phyloP scores from a whole-genome alignment of 2,329 filamentous ascomycete genomes.

The Diaporthe sp. region DNA sequence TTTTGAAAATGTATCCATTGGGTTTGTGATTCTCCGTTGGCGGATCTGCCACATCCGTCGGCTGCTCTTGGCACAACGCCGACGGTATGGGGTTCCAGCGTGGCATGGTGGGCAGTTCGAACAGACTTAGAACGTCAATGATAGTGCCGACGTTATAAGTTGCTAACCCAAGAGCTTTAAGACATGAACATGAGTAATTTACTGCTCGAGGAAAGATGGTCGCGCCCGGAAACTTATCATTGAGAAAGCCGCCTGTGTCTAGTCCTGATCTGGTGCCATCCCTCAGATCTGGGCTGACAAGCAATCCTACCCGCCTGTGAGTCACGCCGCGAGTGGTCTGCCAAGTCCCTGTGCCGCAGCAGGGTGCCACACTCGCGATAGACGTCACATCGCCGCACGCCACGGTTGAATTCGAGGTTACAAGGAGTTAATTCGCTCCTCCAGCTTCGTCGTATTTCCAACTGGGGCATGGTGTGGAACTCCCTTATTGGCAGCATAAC shows the following conservation, averaged over 20 bases:
- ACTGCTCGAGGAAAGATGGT: not conserved
- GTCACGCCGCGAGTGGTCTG: not conserved
- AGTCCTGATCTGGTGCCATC: not conserved
- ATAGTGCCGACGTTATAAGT: not conserved
- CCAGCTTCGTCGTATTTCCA: too few species aligned
- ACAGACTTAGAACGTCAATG: not conserved
- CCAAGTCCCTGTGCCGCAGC: constrained; percentile 1
- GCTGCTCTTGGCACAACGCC: not conserved
- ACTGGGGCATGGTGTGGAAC: too few species aligned
- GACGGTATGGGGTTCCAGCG: constrained; percentile 20
- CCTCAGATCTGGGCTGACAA: not conserved
- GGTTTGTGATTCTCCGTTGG: not conserved
- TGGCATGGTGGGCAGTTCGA: not conserved
- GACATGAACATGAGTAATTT: not conserved
- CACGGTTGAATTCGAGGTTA: too few species aligned
- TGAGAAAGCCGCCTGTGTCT: not conserved
- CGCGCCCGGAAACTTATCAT: not conserved
- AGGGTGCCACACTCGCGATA: not conserved
- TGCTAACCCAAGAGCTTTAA: not conserved
- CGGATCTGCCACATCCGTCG: not conserved
- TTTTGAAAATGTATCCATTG: constrained; percentile 8
- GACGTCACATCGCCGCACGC: not conserved
- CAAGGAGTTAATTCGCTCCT: too few species aligned
- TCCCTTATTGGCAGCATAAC: too few species aligned
- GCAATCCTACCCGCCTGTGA: not conserved